phyloP scores from a whole-genome alignment of 2,329 filamentous ascomycete species.

The Alternaria incomplexa region DNA sequence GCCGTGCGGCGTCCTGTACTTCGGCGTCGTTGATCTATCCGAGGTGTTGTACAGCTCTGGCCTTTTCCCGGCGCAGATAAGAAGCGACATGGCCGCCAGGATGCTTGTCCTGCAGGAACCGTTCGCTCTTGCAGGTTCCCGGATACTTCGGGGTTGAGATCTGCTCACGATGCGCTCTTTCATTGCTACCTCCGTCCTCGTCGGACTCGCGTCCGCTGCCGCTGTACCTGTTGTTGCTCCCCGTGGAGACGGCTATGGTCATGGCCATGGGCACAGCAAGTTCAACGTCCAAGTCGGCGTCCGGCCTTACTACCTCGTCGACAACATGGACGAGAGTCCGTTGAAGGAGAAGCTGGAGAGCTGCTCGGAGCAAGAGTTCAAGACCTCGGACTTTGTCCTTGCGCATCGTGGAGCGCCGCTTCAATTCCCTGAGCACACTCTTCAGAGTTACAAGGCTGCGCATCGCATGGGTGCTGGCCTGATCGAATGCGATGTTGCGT shows the following conservation, averaged over 20 bases:
- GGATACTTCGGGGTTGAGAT: constrained; percentile 5
- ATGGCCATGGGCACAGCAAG: constrained; percentile 20
- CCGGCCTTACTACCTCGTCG: constrained; percentile 45
- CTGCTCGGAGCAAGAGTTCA: constrained; percentile 47
- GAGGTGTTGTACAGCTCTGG: constrained; percentile 8
- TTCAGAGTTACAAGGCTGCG: constrained; percentile 39
- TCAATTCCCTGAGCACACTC: constrained; percentile 46
- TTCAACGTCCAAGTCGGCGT: constrained; percentile 46
- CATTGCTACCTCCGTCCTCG: constrained; percentile 31
- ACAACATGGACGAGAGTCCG: constrained; percentile 47
- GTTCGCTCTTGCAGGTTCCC: constrained; percentile 17
- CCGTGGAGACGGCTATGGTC: constrained; percentile 12
- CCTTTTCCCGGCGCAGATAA: constrained; percentile 26
- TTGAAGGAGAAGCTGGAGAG: constrained; percentile 46
- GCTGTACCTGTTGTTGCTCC: constrained; percentile 35
- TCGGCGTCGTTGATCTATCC: constrained; percentile 7
- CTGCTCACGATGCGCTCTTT: constrained; percentile 37
- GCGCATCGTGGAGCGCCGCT: constrained; percentile 46
- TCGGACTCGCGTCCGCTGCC: constrained; percentile 37
- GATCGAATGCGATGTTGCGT: constrained; percentile 48
- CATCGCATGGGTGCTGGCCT: constrained; percentile 45
- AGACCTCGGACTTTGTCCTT: constrained; percentile 42
- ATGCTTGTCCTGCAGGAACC: constrained; percentile 25
- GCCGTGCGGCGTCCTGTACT: constrained; percentile 21
- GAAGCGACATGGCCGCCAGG: constrained; percentile 18